A percentile compares a stretch with the other conserved stretches of the same genome.
Evolutionary conservation across 805 yeast genomes (phyloP).

Genomic region (Wickerhamomyces pijperi): DNA sequence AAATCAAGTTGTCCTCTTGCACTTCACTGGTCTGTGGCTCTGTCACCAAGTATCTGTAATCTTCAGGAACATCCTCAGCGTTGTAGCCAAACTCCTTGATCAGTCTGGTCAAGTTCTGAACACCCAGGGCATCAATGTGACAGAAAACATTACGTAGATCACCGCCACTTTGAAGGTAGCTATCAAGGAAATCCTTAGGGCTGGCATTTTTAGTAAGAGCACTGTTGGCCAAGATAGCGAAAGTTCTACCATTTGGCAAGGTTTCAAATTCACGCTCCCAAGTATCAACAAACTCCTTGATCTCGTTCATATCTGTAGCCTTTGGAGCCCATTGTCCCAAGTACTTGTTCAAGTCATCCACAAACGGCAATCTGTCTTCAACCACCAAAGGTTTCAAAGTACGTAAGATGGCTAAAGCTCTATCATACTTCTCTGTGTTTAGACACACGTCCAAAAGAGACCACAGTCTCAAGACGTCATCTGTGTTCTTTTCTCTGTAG

Average conservation of each 20-base stretch:
- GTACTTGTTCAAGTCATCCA: slow-evolving; percentile 61
- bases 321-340: slow-evolving; percentile 29
- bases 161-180: slow-evolving; percentile 20
- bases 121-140: slow-evolving; percentile 39
- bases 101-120: slow-evolving; percentile 28
- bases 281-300: slow-evolving; percentile 29
- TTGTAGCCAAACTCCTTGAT: slow-evolving; percentile 11
- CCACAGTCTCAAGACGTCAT: slow-evolving; percentile 59
- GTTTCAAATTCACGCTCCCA: slow-evolving; percentile 22
- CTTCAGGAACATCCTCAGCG: slow-evolving; percentile 19
- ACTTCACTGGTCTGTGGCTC: slow-evolving; percentile 3
- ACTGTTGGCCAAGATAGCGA: slow-evolving; percentile 40
- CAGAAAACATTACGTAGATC: slow-evolving; percentile 9
- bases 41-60: slow-evolving; percentile 22
- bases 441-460: slow-evolving; percentile 71
- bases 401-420: slow-evolving; percentile 60
- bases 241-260: slow-evolving; percentile 43
- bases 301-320: slow-evolving; percentile 24
- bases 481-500: slow-evolving; percentile 24
- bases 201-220: slow-evolving; percentile 10
- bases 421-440: slow-evolving; percentile 47
- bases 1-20: neutral
- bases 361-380: slow-evolving; percentile 33
- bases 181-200: slow-evolving; percentile 16
- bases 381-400: slow-evolving; percentile 44